Base-by-base conservation (phyloP, 306 rosid genomes). In the Abrus pulchellus region DNA sequence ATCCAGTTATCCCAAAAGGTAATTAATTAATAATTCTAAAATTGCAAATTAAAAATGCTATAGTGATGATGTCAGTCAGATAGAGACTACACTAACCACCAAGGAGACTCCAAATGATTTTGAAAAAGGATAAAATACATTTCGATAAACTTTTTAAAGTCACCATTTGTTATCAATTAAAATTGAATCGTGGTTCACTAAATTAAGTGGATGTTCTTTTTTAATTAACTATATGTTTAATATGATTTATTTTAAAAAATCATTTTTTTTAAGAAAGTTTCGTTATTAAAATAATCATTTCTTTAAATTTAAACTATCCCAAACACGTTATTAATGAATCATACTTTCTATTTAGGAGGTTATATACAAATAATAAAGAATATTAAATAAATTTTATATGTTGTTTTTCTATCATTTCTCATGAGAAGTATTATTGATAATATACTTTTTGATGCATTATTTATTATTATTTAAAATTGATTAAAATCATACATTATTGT, bases 1-100 rank as follows among this genome's bases (percentile, higher is more conserved):
- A 76, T 82, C 73, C 44, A 12, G 6, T 75, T 67, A 59, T 82
- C 74, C 1, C 7, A 40, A 7, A 27, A 66, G 45, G 10, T 49
- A 33, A 59, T 75, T 60, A 60, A 5, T 76, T 34, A 32, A 32
- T 40, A 41, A 52, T 67, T 50, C 28, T 28, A 64, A 52, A 1
- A 34, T 2, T 10, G n/a, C 54, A 11, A 75, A 61, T 34, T 47
- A 12, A 64, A 64, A 40, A 36, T 54, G 36, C 57, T 54, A n/a
- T 2, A 30, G 9, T 13, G 32, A 34, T 12, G 67, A 74, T 33
- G 72, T 57, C 68, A 59, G 56, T 43, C 34, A 13, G 20, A 52
- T 34, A 33, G 72, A 12, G 48, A 28, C 49, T 2, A 28, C n/a
- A 8, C 38, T 34, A 6, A 66, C 60, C 29, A 54, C 48, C 3